Percentiles rank a stretch among this genome's conserved stretches.
Conservation (phyloP, 257 asterid genomes). For the Solanum clarkiae region DNA sequence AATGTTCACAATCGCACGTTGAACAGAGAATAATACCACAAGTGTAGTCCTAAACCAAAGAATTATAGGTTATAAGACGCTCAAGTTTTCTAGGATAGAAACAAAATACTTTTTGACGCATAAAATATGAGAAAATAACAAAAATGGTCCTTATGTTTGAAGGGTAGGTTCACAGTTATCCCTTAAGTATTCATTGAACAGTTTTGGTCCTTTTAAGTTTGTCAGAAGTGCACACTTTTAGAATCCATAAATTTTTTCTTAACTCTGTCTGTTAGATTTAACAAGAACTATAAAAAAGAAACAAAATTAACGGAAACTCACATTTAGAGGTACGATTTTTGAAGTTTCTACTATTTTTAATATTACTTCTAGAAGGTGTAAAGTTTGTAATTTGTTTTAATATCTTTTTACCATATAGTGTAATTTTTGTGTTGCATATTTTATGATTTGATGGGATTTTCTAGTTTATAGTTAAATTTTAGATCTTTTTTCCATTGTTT, state of each 20-base stretch:
- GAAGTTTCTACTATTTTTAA: not conserved
- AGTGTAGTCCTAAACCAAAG: not conserved
- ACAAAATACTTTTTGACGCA: not conserved
- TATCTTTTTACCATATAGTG: not conserved
- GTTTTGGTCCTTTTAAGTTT: not conserved
- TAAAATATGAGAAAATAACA: not conserved
- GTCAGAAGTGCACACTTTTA: not conserved
- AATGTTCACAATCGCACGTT: not conserved
- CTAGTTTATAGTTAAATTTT: not conserved
- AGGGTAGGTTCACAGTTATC: not conserved
- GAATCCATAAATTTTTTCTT: not conserved
- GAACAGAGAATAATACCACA: not conserved
- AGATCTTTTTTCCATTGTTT: not conserved
- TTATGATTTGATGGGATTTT: not conserved
- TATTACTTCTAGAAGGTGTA: not conserved
- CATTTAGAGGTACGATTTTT: not conserved
- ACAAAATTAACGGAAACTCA: not conserved
- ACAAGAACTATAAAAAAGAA: not conserved
- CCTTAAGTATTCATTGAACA: not conserved
- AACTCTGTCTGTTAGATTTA: not conserved
- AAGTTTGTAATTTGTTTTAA: not conserved
- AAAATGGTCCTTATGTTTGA: not conserved
- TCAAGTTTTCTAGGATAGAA: not conserved
- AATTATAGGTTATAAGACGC: not conserved
- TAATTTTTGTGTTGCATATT: not conserved